These are phyloP conservation scores for Amphibolis antarctica DNA, from an alignment of 106 monocot species.

Conservation along the genomic window DNA sequence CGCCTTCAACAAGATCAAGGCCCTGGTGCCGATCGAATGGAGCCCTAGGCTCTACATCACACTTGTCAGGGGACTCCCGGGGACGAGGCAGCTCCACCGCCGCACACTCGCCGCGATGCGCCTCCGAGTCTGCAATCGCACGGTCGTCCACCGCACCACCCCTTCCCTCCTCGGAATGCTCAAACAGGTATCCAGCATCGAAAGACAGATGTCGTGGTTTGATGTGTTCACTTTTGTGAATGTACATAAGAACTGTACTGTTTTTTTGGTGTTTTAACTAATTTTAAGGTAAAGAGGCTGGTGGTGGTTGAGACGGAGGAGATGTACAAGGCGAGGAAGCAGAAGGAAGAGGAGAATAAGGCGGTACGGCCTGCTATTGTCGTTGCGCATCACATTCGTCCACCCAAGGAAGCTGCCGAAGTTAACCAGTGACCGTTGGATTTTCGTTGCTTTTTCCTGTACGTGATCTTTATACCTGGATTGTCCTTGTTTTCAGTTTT, in stretches of 20 bases:
- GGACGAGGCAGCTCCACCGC: slow-evolving; percentile 83
- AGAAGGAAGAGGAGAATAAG: slow-evolving; percentile 38
- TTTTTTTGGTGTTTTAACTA: neutral
- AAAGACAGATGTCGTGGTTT: too few species aligned
- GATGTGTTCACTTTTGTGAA: neutral
- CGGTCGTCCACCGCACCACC: slow-evolving; percentile 82
- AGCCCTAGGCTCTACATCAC: slow-evolving; percentile 79
- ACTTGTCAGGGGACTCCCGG: slow-evolving; percentile 80
- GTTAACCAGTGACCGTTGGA: neutral
- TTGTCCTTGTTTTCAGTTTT: too few species aligned
- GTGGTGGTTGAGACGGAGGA: slow-evolving; percentile 90
- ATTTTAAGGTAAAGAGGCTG: slow-evolving; percentile 76
- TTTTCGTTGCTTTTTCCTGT: too few species aligned
- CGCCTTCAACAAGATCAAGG: slow-evolving; percentile 89
- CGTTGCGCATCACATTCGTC: slow-evolving; percentile 37
- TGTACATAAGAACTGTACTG: neutral
- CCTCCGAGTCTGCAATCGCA: slow-evolving; percentile 88
- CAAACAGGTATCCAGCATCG: slow-evolving; percentile 53
- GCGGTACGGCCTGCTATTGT: slow-evolving; percentile 75
- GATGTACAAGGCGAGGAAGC: slow-evolving; percentile 76
- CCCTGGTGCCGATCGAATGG: slow-evolving; percentile 64
- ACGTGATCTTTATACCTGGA: too few species aligned
- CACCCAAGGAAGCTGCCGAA: neutral
- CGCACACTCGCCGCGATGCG: slow-evolving; percentile 94
- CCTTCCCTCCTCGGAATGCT: slow-evolving; percentile 95